phyloP scores from a whole-genome alignment of 2,329 filamentous ascomycete species.

The Rutstroemia sp. region DNA sequence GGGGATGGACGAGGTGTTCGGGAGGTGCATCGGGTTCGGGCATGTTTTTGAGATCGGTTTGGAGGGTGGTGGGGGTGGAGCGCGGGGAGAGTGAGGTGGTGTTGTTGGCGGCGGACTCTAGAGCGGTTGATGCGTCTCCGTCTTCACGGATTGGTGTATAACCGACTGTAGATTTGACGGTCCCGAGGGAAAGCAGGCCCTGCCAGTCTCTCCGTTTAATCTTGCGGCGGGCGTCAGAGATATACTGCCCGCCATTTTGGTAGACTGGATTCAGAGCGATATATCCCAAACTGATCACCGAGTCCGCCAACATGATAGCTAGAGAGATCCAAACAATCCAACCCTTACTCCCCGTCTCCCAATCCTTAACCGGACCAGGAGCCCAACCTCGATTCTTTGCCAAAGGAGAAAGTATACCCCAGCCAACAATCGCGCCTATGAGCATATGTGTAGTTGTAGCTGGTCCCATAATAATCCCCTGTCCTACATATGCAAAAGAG shows the following conservation, averaged over 20 bases:
- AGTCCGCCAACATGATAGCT: constrained; percentile 94
- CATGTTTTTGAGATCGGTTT: constrained; percentile 18
- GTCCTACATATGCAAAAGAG: constrained; percentile 92
- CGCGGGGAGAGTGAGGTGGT: no score
- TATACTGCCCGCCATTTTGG: constrained; percentile 35
- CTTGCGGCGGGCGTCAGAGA: constrained; percentile 25
- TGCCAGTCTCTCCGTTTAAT: constrained; percentile 25
- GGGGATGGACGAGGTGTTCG: constrained; percentile 70
- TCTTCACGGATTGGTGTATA: constrained; percentile 23
- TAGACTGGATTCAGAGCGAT: constrained; percentile 60
- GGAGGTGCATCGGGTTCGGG: constrained; percentile 68
- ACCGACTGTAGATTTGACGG: constrained; percentile 15
- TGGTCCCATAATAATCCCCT: constrained; percentile 97
- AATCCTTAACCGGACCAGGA: constrained; percentile 76
- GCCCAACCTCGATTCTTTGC: constrained; percentile 86
- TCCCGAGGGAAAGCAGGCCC: constrained; percentile 18
- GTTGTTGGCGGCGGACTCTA: background rate
- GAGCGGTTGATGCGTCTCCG: constrained; percentile 7
- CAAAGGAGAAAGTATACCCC: constrained; percentile 83
- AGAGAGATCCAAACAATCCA: constrained; percentile 98
- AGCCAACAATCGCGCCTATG: constrained; percentile 79
- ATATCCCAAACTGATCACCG: constrained; percentile 79
- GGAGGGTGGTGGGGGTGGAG: background rate
- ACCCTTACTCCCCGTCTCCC: constrained; percentile 89
- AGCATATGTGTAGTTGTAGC: constrained; percentile 95